Evolutionary conservation across 768 basidiomycete genomes (phyloP), one percentile per base, ranked within the genome.

Genomic region (Suillus plorans): DNA sequence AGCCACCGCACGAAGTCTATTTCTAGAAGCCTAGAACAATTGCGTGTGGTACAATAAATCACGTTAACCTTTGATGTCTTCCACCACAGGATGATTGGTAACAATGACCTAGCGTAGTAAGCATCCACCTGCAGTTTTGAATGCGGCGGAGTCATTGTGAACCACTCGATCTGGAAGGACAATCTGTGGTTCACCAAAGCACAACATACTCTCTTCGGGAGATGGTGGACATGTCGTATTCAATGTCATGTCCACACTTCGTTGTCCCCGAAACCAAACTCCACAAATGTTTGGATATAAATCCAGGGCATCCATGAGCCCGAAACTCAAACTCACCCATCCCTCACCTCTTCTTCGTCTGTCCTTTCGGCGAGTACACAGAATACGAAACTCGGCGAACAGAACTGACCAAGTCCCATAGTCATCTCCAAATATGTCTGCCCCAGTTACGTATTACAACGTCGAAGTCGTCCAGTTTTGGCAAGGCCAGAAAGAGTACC

Each of bases 391-490:
- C 5, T 16, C 36, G 14, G 14, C n/a, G 36, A 57, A 57, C 16
- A 5, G 14, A 16, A 39, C 37, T 39, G 9, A 58, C 16, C 56
- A 1, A 14, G 14, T 25, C 8, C 22, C 22, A 25, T 25, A 39
- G 56, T 14, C 22, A 39, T 14, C 25, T 5, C 25, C 18, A 6
- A 41, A 41, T 8, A 65, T 73, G 28, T 67, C 50, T n/a, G 69
- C 72, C 22, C 69, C 75, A 0, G 31, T 68, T 0, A 67, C 69
- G 4, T 67, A 56, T 59, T 69, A 69, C 64, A 65, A 73, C 5
- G 63, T 76, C 66, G 74, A 73, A 12, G 64, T 76, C 57, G 66
- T 61, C 61, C 76, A 77, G 37, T 77, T 76, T 63, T 77, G 71
- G 71, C 76, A 68, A 39, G 63, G 39, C 41, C 65, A 57, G 53